A percentile compares a stretch with the other conserved stretches of the same genome.
Conservation (phyloP, 1,284 basidiomycete species). For the Ganoderma resinaceum region DNA sequence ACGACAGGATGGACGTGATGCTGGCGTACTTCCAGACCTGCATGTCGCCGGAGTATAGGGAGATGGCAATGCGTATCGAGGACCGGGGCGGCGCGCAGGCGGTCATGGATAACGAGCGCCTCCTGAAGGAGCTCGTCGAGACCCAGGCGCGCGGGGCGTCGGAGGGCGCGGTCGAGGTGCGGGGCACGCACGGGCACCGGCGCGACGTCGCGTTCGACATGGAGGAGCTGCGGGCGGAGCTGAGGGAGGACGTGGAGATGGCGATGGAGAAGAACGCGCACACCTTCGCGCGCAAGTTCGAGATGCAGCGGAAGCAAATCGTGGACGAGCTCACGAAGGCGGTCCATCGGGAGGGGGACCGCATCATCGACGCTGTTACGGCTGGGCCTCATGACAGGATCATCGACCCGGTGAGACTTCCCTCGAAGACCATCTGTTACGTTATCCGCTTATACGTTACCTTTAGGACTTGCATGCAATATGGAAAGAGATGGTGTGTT, state of each 20-base stretch:
- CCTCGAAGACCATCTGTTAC: not conserved
- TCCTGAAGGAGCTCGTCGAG: conserved; percentile 33
- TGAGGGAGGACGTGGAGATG: conserved; percentile 10
- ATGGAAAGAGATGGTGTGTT: conserved; percentile 41
- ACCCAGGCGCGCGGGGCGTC: conserved; percentile 33
- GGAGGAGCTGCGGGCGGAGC: conserved; percentile 4
- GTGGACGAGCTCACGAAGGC: conserved; percentile 31
- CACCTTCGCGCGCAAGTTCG: conserved; percentile 21
- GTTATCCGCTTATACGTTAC: not conserved
- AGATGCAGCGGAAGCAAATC: conserved; percentile 28
- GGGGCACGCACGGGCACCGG: not conserved
- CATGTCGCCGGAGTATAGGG: conserved; percentile 22
- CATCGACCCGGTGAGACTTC: conserved; percentile 31
- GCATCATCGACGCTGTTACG: conserved; percentile 36
- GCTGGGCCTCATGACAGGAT: conserved; percentile 39
- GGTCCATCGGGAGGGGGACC: conserved; percentile 34
- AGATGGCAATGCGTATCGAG: conserved; percentile 18
- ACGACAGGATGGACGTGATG: conserved; percentile 35
- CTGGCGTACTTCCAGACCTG: conserved; percentile 23
- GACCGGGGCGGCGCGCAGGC: conserved; percentile 20
- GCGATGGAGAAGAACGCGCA: conserved; percentile 9
- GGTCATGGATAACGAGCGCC: conserved; percentile 27
- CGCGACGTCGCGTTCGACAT: conserved; percentile 10
- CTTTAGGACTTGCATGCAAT: conserved; percentile 29
- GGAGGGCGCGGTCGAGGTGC: conserved; percentile 1